Evolutionary conservation across 306 rosid genomes (phyloP).

Genomic region (Dryas drummondii): DNA sequence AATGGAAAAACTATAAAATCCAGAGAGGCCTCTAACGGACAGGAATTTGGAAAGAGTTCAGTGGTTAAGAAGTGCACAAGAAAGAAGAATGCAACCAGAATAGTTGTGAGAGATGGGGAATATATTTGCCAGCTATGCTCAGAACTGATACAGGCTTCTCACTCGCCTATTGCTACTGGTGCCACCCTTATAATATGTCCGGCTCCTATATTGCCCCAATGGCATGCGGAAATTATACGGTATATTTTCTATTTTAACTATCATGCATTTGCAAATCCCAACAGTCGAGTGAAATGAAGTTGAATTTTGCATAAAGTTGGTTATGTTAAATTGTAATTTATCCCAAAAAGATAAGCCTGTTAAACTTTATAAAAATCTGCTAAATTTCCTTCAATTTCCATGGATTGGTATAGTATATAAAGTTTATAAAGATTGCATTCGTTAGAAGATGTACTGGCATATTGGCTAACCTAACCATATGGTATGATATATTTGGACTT

Average conservation of each 20-base stretch:
- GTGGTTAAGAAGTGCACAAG: slow-evolving; percentile 23
- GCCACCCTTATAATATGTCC: slow-evolving; percentile 98
- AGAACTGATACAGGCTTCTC: slow-evolving; percentile 78
- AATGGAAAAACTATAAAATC: slow-evolving; percentile 58
- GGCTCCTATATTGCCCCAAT: slow-evolving; percentile 85
- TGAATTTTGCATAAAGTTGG: not conserved
- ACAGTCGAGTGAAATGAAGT: not conserved
- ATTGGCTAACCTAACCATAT: not conserved
- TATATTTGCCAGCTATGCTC: slow-evolving; percentile 76
- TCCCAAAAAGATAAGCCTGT: not conserved
- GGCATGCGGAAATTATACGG: slow-evolving; percentile 88
- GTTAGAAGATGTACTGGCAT: not conserved
- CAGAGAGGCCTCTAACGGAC: slow-evolving; percentile 25
- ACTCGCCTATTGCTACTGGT: slow-evolving; percentile 76
- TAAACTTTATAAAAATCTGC: not conserved
- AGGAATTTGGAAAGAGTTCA: slow-evolving; percentile 37
- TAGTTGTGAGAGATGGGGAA: slow-evolving; percentile 67
- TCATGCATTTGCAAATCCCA: slow-evolving; percentile 7
- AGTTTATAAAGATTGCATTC: not conserved
- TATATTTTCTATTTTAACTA: slow-evolving; percentile 32
- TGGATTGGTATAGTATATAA: not conserved
- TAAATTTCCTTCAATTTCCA: not conserved
- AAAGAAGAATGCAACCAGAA: slow-evolving; percentile 45
- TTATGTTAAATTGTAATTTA: not conserved
- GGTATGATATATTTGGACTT: not conserved